Evolutionary conservation across 2,329 filamentous ascomycete species (phyloP).

Genomic region (Ophiostoma sp.): DNA sequence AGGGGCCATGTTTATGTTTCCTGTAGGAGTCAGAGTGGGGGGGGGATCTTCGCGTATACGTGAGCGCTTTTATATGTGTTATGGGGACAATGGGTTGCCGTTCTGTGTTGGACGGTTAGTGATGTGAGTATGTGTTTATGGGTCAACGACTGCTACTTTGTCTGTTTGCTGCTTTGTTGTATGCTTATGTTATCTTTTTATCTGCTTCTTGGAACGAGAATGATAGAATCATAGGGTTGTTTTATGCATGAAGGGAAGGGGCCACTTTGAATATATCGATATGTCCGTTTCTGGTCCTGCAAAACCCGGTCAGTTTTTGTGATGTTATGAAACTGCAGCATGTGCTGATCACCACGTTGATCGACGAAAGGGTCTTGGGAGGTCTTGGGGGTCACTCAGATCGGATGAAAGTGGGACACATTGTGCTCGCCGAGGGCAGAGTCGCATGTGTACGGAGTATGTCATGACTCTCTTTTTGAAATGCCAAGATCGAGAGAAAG

Average conservation of each 20-base stretch:
- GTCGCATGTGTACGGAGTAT: not conserved
- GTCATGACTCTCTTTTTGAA: not conserved
- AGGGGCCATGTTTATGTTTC: not conserved
- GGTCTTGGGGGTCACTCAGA: not conserved
- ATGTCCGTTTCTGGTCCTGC: not conserved
- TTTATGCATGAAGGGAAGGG: not conserved
- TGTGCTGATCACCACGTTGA: conserved; percentile 16
- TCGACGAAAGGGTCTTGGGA: conserved; percentile 13
- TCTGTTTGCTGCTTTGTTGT: not conserved
- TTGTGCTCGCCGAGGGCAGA: not conserved
- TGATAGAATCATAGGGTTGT: not conserved
- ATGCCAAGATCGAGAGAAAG: not conserved
- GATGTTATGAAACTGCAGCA: conserved; percentile 14
- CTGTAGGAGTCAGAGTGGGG: not conserved
- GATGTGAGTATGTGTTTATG: conserved; percentile 11
- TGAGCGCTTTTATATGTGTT: not conserved
- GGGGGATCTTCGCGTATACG: not conserved
- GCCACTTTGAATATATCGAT: not conserved
- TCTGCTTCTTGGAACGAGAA: not conserved
- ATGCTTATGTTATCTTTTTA: not conserved
- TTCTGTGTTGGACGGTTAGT: not conserved
- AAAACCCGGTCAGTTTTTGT: not conserved
- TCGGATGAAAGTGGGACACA: conserved; percentile 13
- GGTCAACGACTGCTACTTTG: not conserved
- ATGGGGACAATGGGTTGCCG: not conserved